These are phyloP conservation scores for Leptodermis oblonga DNA, from an alignment of 257 asterid genomes.

Conservation along the genomic window DNA sequence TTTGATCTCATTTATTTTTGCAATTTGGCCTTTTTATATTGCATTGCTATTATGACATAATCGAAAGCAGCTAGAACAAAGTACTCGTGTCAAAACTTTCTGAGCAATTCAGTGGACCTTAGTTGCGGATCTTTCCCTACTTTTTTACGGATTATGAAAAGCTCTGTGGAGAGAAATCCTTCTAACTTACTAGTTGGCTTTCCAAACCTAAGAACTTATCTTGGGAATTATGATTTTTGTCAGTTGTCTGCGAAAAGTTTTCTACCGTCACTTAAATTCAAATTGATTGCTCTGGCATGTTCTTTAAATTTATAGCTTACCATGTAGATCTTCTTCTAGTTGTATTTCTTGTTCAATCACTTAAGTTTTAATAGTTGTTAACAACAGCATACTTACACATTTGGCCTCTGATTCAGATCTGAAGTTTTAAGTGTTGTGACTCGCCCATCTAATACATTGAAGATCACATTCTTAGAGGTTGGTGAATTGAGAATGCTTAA, in stretches of 20 bases:
- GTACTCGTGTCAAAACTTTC: background rate
- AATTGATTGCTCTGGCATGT: background rate
- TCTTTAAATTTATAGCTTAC: background rate
- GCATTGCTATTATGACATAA: background rate
- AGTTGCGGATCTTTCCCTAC: background rate
- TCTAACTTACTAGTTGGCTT: background rate
- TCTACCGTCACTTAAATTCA: background rate
- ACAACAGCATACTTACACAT: constrained; percentile 20
- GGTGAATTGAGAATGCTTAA: constrained; percentile 20
- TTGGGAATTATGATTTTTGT: background rate
- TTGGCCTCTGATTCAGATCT: constrained; percentile 53
- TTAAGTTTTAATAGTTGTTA: background rate
- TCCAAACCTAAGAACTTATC: too few species aligned
- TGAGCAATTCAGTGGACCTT: background rate
- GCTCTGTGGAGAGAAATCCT: background rate
- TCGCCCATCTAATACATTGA: constrained; percentile 78
- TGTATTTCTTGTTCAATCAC: background rate
- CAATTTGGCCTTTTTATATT: background rate
- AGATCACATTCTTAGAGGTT: constrained; percentile 97
- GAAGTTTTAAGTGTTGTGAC: constrained; percentile 81
- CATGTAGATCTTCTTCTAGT: background rate
- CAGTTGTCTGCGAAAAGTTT: too few species aligned
- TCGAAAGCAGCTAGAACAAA: background rate
- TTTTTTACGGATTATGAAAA: background rate
- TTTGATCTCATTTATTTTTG: background rate